Evolutionary conservation across 495 filamentous ascomycete genomes (phyloP), one percentile per base, ranked within the genome.

Genomic region (Umbilicaria muhlenbergii): DNA sequence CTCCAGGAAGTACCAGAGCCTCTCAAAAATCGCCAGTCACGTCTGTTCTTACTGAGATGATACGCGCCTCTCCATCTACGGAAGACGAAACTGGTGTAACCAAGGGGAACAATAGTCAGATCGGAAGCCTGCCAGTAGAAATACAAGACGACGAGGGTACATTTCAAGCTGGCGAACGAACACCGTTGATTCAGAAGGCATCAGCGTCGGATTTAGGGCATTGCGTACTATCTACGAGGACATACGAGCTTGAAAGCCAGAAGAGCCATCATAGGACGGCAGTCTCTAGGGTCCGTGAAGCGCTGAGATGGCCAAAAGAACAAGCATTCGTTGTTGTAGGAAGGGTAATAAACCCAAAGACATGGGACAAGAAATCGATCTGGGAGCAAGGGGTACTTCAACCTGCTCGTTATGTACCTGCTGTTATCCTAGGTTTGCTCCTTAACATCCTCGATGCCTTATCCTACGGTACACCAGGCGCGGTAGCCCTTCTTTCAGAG

Each of bases 381-480:
- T 86, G 77, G 75, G 51, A 70, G 43, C 67, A 72, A 18, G 73
- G 68, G 3, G 58, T 91, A 10, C 61, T 82, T 14, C 68, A 80
- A 44, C 81, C 87, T 6, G 56, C 77, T 18, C 70, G 72, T 34
- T 77, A 77, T 39, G 53, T 95, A 11, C 91, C 92, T 1, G 80
- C 89, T 5, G 88, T 96, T 3, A 65, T 92, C 45, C 73, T 98
- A 2, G 91, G 91, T 0, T 67, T 94, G 14, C 67, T 98, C 5
- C 70, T 98, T 14, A 98, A 95, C 52, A 79, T 98, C 35, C 67
- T 98, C 19, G 91, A 98, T 64, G 91, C 86, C 18, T 58, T 98
- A 34, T 95, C 89, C 11, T 98, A 98, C 56, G 91, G 86, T 77
- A 57, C 5, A 28, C 1, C 5, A 50, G 61, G 46, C n/a, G 6